phyloP scores from a whole-genome alignment of 495 filamentous ascomycete genomes.

The Penicillium arizonense region DNA sequence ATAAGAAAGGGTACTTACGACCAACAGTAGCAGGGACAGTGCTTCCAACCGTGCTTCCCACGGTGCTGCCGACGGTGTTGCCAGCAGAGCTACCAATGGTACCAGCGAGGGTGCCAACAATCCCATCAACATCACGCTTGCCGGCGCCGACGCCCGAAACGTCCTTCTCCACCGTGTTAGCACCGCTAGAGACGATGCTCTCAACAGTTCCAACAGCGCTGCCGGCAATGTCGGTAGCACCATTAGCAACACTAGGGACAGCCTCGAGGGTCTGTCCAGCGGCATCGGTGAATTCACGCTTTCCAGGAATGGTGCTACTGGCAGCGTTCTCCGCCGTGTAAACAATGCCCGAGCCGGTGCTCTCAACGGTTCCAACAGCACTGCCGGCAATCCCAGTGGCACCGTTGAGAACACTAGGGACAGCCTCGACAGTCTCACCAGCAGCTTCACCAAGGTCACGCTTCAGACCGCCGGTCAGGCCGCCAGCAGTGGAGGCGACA shows the following conservation, averaged over 20 bases:
- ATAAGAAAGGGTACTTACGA: constrained; percentile 11
- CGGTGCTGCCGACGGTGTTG: background rate
- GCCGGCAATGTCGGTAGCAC: constrained; percentile 1
- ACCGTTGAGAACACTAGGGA: constrained; percentile 16
- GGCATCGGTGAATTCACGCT: background rate
- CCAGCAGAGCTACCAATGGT: background rate
- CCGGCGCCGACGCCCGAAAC: constrained; percentile 7
- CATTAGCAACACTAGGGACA: constrained; percentile 6
- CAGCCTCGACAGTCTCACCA: background rate
- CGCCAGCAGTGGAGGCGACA: background rate
- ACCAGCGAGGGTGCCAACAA: constrained; percentile 12
- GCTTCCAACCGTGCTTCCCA: constrained; percentile 4
- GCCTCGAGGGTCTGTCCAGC: constrained; percentile 1
- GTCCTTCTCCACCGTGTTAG: constrained; percentile 10
- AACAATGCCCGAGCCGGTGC: constrained; percentile 9
- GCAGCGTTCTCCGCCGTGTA: constrained; percentile 13
- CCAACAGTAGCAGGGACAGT: constrained; percentile 5
- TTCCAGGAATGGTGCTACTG: constrained; percentile 7
- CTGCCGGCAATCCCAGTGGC: constrained; percentile 12
- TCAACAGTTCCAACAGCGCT: constrained; percentile 11
- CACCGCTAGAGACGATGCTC: constrained; percentile 8
- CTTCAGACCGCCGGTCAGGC: background rate
- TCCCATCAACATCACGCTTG: constrained; percentile 16
- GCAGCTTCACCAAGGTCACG: background rate
- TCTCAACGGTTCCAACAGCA: constrained; percentile 21